Conservation (phyloP, 2,329 filamentous ascomycete genomes). For the Trichoderma arundinaceum region DNA sequence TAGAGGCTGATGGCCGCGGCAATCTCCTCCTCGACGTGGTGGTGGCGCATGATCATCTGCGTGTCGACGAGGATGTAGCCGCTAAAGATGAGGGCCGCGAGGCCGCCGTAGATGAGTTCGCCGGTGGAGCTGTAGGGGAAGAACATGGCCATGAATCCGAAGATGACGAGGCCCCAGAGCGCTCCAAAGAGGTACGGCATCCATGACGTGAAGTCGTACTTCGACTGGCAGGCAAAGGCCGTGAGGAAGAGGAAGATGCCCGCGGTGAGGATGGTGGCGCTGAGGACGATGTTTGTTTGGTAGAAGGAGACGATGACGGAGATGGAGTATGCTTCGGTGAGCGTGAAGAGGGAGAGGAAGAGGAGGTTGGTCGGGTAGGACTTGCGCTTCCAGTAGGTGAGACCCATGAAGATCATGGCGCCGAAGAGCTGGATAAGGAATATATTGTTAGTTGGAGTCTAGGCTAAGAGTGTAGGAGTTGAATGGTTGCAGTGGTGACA, state of each 20-base stretch:
- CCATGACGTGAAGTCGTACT: constrained; percentile 98
- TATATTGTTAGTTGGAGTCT: constrained; percentile 36
- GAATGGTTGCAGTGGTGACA: constrained; percentile 38
- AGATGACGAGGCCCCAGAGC: constrained; percentile 88
- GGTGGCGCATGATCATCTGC: constrained; percentile 91
- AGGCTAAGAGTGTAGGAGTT: not conserved
- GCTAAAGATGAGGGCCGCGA: constrained; percentile 86
- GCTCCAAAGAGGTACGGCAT: constrained; percentile 92
- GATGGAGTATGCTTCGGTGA: constrained; percentile 91
- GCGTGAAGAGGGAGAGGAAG: constrained; percentile 89
- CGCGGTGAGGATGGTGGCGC: constrained; percentile 86
- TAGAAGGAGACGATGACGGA: constrained; percentile 93
- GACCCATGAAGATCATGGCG: constrained; percentile 80
- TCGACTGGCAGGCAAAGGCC: constrained; percentile 92
- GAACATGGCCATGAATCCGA: constrained; percentile 91
- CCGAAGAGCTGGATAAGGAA: constrained; percentile 67
- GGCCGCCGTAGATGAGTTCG: constrained; percentile 84
- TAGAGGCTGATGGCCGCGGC: constrained; percentile 94
- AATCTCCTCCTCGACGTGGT: constrained; percentile 98
- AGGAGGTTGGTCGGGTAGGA: constrained; percentile 93
- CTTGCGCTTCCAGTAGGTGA: constrained; percentile 95
- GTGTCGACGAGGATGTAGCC: constrained; percentile 96
- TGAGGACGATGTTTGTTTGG: constrained; percentile 79
- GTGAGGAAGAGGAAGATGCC: constrained; percentile 81
- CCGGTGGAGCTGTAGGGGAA: constrained; percentile 81